Base-by-base conservation (phyloP, 1,284 basidiomycete genomes). In the Puccinia polysora region DNA sequence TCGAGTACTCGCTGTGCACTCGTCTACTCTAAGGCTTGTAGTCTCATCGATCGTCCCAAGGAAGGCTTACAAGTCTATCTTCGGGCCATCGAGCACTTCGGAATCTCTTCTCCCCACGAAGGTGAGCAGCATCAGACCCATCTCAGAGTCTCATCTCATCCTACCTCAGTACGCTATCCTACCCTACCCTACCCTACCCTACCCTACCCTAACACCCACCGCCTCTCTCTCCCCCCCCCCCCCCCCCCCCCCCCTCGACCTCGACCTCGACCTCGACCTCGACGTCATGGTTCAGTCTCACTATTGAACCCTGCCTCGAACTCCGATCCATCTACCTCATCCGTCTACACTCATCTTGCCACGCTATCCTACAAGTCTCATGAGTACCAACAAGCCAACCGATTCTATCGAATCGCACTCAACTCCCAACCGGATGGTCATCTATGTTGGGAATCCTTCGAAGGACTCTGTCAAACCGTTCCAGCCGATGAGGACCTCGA, bases 41-140 rank as follows among this genome's bases (percentile, higher is more conserved):
- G 43, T 25, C 32, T 32, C 0, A 38, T 78, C 14, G 75, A 74
- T 14, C 68, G 77, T 30, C 74, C 74, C 30, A 76, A 77, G 49
- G 78, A 79, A 53, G 77, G 76, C 0, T 65, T 76, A 18, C 76
- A 76, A n/a, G 74, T 73, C 14, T 74, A 78, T 38, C 69, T 71
- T 0, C 25, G 53, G 53, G 68, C 58, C 18, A 70, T 70, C 20
- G 56, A 70, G 6, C 25, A 60, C 36, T 60, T 62, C 18, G 68
- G 68, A 38, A 50, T 70, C 15, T 30, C 56, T 32, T 30, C 53
- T 34, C 40, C 65, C 10, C 14, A 50, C 32, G 40, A 56, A 59
- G n/a, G 53, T 58, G 49, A 18, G n/a, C 62, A 14, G n/a, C 14
- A 32, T 50, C 38, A 14, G 25, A 38, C 4, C 4, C 15, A 34